Conservation (phyloP, 1,284 basidiomycete species). For the Vanrija pseudolonga region DNA sequence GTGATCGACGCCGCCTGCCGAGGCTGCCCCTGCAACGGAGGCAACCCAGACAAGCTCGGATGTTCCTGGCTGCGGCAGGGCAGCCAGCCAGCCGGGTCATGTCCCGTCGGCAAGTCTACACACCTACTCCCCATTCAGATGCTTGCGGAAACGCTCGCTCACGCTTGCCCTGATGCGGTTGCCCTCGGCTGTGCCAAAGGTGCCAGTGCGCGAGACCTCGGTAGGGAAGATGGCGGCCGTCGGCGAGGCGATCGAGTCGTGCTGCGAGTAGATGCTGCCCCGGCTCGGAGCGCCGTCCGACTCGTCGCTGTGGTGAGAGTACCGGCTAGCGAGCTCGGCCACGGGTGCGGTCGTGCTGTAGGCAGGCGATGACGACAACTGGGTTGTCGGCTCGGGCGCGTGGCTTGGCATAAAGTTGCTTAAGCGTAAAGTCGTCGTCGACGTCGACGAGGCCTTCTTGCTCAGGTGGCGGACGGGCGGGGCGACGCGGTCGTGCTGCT, state of each 20-base stretch:
- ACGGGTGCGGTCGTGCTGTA: conserved; percentile 1
- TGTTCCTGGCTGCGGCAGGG: no score
- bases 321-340: no score
- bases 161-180: neutral
- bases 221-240: neutral
- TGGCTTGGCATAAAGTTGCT: conserved; percentile 9
- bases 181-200: conserved; percentile 14
- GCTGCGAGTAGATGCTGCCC: conserved; percentile 4
- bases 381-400: conserved; percentile 15
- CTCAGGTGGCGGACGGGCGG: neutral
- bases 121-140: conserved; percentile 9
- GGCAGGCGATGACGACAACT: conserved; percentile 7
- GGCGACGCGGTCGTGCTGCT: neutral
- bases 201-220: conserved; percentile 13
- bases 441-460: conserved; percentile 7
- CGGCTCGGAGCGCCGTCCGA: neutral
- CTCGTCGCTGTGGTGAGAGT: neutral
- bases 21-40: no score
- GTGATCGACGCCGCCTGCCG: no score
- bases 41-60: no score
- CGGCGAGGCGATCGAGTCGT: neutral
- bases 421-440: conserved; percentile 10
- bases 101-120: no score
- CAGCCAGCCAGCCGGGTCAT: no score
- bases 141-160: conserved; percentile 7